phyloP scores from a whole-genome alignment of 257 asterid genomes.

The Prunella vulgaris region DNA sequence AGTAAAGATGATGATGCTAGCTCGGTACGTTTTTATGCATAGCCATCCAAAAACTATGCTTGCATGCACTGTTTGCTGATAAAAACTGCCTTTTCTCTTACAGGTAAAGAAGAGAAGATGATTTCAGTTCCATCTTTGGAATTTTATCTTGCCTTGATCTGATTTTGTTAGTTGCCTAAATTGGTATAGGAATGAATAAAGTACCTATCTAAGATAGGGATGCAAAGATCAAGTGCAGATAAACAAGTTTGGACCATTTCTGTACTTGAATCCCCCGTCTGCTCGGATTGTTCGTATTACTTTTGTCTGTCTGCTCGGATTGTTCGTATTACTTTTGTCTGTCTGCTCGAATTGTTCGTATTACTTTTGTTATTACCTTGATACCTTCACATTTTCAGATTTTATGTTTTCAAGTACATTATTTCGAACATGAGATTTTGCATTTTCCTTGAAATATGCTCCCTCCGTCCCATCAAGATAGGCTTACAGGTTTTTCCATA shows the following conservation, averaged over 20 bases:
- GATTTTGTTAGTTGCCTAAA: not conserved
- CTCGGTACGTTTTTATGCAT: conserved; percentile 41
- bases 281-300: not conserved
- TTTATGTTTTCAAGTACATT: not conserved
- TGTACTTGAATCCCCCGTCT: not conserved
- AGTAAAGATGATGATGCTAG: conserved; percentile 68
- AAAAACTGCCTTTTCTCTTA: not conserved
- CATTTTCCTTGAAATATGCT: too few relatives aligned
- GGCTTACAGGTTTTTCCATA: too few relatives aligned
- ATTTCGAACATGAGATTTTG: too few relatives aligned
- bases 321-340: too few relatives aligned
- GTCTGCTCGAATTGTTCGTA: not conserved
- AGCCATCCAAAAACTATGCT: not conserved
- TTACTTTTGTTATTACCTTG: not conserved
- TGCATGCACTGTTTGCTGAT: not conserved
- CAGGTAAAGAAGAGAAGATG: conserved; percentile 78
- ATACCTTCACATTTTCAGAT: not conserved
- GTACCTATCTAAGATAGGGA: not conserved
- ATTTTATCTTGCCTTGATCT: not conserved
- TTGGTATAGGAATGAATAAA: not conserved
- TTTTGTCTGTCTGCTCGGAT: not conserved
- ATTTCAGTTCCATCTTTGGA: conserved; percentile 2
- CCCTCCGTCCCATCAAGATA: too few relatives aligned
- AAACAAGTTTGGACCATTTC: not conserved
- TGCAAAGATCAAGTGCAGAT: not conserved